These are phyloP conservation scores for Claviceps arundinis DNA, from an alignment of 2,329 filamentous ascomycete genomes.

Conservation along the genomic window DNA sequence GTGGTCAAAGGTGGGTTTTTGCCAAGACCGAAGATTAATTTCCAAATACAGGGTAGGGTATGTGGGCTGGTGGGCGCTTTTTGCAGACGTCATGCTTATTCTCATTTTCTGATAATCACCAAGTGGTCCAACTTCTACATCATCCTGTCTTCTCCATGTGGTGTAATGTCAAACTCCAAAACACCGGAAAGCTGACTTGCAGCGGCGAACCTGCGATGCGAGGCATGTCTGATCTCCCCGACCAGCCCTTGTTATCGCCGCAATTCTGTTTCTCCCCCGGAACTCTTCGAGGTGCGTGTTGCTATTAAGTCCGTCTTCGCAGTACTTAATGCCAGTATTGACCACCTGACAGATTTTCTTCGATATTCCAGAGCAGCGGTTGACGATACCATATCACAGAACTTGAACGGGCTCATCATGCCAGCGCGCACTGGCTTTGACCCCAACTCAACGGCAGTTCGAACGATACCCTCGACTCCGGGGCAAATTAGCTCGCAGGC, in stretches of 20 bases:
- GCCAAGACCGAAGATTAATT: too few species aligned
- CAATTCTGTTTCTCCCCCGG: conserved; percentile 68
- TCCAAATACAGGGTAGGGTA: too few species aligned
- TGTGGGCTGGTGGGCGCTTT: too few species aligned
- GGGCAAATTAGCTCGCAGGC: conserved; percentile 44
- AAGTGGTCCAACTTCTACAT: background rate
- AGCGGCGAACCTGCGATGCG: background rate
- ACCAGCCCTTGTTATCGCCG: conserved; percentile 45
- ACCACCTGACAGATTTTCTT: conserved; percentile 58
- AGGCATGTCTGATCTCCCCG: conserved; percentile 31
- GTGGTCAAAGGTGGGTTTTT: too few species aligned
- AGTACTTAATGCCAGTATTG: conserved; percentile 1
- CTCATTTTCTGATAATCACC: background rate
- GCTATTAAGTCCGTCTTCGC: background rate
- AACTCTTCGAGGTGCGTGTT: conserved; percentile 48
- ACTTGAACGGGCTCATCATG: conserved; percentile 77
- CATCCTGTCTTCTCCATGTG: background rate
- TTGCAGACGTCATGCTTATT: background rate
- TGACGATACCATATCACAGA: conserved; percentile 88
- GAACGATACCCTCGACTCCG: conserved; percentile 36
- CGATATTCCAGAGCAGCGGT: conserved; percentile 71
- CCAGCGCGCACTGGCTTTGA: conserved; percentile 64
- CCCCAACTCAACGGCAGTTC: conserved; percentile 58
- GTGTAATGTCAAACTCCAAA: background rate
- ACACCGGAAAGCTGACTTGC: background rate